These are phyloP conservation scores for Panaeolus cyanescens DNA, from an alignment of 768 basidiomycete genomes.

Conservation along the genomic window DNA sequence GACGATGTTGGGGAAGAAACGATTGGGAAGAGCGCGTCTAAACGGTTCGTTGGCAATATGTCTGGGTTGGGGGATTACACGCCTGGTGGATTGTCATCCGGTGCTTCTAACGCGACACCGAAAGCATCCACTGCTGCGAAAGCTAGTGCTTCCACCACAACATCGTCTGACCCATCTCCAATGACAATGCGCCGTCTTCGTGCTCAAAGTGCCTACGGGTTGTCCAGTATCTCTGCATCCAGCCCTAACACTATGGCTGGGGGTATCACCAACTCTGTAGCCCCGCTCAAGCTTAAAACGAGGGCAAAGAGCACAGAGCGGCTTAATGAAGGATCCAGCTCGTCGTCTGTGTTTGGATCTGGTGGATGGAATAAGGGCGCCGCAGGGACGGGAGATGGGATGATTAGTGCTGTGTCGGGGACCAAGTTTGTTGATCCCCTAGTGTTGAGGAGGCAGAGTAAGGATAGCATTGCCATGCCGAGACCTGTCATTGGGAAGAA, in stretches of 20 bases:
- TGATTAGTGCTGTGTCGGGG: conserved; percentile 25
- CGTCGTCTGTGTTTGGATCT: conserved; percentile 2
- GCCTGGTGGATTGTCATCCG: conserved; percentile 4
- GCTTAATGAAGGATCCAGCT: conserved; percentile 16
- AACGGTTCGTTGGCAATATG: conserved; percentile 18
- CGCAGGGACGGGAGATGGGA: conserved; percentile 26
- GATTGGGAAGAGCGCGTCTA: conserved; percentile 55
- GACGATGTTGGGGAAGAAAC: conserved; percentile 56
- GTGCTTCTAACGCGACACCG: conserved; percentile 22
- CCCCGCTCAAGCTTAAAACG: conserved; percentile 37
- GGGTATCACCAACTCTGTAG: conserved; percentile 22
- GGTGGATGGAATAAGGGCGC: conserved; percentile 2
- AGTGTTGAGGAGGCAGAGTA: conserved; percentile 61
- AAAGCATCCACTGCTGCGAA: neutral
- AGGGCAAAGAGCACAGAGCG: conserved; percentile 45
- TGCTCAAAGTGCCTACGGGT: conserved; percentile 62
- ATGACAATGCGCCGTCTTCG: conserved; percentile 28
- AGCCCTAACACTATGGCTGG: conserved; percentile 20
- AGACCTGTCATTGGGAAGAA: conserved; percentile 48
- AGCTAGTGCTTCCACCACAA: conserved; percentile 9
- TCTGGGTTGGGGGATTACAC: conserved; percentile 26
- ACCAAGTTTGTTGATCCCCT: conserved; percentile 77
- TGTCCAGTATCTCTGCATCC: conserved; percentile 35
- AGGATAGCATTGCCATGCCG: conserved; percentile 42
- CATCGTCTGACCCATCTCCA: conserved; percentile 15